Base-by-base conservation (phyloP, 2,329 filamentous ascomycete species). In the Thielaviopsis musarum region DNA sequence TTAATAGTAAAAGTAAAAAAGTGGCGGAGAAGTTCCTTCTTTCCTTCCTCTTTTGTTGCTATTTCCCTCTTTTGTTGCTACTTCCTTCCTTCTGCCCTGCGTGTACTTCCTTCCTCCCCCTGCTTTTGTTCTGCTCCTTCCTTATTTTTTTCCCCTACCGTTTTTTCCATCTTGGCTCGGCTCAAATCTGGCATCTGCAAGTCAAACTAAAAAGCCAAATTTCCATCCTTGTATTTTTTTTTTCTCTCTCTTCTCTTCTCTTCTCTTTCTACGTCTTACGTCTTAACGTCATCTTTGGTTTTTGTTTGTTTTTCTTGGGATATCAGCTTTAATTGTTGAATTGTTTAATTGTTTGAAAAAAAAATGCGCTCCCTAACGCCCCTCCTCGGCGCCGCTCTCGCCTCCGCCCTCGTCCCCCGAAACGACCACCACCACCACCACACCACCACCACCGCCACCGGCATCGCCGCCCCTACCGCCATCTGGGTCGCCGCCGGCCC, bases 401-500 rank as follows among this genome's bases (percentile, higher is more conserved):
- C 49, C 54, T 7, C 26, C 54, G 54, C 59, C 28, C 30, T 41
- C 13, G 30, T 19, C 45, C 17, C 30, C 53, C 59, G 49, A n/a
- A 24, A 38, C 52, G 48, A 55, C 41, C 54, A 53, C 19, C 53
- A 41, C 26, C 10, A 26, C 53, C 58, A 26, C 51, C 54, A 34
- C 21, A 48, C 52, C 10, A 56, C 51, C 19, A 48, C 52, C 10
- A 56, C 51, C 19, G 53, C 52, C 54, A 17, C 24, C 12, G 61
- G 59, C 48, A 64, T 67, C 53, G 65, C 69, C 54, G 66, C 66
- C n/a, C 67, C 70, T 51, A 72, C 73, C 5, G 73, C 72, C 21
- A 71, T 74, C 38, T 82, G 79, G 79, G 75, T 81, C 54, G 72
- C 70, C 3, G 74, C 81, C 62, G 70, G 75, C 66, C 71, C 73